Percentiles rank a stretch among this genome's conserved stretches.
Conservation (phyloP, 2,329 filamentous ascomycete species). For the Cadophora sp. region DNA sequence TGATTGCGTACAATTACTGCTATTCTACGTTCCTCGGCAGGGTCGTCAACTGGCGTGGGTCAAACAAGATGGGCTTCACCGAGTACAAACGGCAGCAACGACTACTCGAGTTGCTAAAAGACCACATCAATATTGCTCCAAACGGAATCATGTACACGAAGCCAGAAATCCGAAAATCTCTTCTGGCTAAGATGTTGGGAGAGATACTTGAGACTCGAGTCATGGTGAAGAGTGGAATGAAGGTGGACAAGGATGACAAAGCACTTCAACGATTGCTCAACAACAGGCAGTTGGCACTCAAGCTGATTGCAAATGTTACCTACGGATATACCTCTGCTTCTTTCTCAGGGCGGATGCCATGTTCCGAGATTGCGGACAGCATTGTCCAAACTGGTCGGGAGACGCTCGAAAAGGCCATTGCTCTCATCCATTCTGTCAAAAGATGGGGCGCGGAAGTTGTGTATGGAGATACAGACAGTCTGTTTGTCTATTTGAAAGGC, state of each 20-base stretch:
- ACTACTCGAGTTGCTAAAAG: slow-evolving; percentile 78
- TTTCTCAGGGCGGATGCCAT: slow-evolving; percentile 97
- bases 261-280: slow-evolving; percentile 86
- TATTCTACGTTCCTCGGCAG: slow-evolving; percentile 96
- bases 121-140: slow-evolving; percentile 89
- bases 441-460: slow-evolving; percentile 96
- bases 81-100: slow-evolving; percentile 81
- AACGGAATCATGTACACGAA: slow-evolving; percentile 98
- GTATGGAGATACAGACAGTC: slow-evolving; percentile 95
- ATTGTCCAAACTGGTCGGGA: slow-evolving; percentile 97
- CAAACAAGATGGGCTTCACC: slow-evolving; percentile 92
- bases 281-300: slow-evolving; percentile 91
- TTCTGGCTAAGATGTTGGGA: slow-evolving; percentile 94
- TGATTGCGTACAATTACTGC: slow-evolving; percentile 99
- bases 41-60: slow-evolving; percentile 85
- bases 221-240: slow-evolving; percentile 99
- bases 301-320: slow-evolving; percentile 97
- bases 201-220: slow-evolving; percentile 95
- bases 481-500: slow-evolving; percentile 90
- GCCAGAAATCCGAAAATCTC: slow-evolving; percentile 82
- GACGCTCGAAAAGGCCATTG: slow-evolving; percentile 92
- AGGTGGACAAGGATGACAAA: slow-evolving; percentile 87
- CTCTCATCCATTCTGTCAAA: slow-evolving; percentile 85
- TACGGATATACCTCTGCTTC: slow-evolving; percentile 98
- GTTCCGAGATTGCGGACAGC: slow-evolving; percentile 95